phyloP scores from a whole-genome alignment of 2,329 filamentous ascomycete genomes.

The Neonectria faginata region DNA sequence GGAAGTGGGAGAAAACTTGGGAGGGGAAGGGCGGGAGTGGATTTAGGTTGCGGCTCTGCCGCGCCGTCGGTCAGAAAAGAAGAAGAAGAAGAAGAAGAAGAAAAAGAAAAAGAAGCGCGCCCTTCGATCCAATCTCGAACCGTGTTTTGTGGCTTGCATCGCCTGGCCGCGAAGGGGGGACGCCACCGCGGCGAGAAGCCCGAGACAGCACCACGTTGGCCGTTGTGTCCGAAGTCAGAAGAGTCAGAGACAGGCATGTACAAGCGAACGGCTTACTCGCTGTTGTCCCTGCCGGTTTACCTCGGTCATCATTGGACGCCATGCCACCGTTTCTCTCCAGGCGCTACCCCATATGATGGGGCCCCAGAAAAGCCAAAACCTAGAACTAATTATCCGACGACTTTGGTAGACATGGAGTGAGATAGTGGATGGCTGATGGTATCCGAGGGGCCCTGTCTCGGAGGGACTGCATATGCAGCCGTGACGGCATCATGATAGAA shows the following conservation, averaged over 20 bases:
- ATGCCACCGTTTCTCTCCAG: background rate
- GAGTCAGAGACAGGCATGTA: background rate
- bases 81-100: no score
- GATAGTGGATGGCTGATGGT: no score
- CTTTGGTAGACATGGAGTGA: background rate
- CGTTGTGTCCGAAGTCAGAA: background rate
- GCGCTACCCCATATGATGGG: background rate
- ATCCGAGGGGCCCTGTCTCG: no score
- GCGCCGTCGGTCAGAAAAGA: background rate
- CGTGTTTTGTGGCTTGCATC: slow-evolving; percentile 13
- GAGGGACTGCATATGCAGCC: background rate
- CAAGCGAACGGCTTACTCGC: slow-evolving; percentile 9
- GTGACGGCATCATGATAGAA: background rate
- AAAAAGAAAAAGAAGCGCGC: slow-evolving; percentile 16
- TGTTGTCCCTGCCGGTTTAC: background rate
- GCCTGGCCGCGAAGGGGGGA: background rate
- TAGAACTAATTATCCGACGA: slow-evolving; percentile 4
- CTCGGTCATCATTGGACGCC: slow-evolving; percentile 1
- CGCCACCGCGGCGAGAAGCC: slow-evolving; percentile 8
- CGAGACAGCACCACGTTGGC: background rate
- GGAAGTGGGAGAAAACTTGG: slow-evolving; percentile 2
- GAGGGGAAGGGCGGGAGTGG: background rate
- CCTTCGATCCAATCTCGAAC: slow-evolving; percentile 18
- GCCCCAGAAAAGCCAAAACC: background rate
- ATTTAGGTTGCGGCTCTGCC: slow-evolving; percentile 24